These are phyloP conservation scores for Aplosporella prunicola DNA, from an alignment of 2,329 filamentous ascomycete species.

Conservation along the genomic window DNA sequence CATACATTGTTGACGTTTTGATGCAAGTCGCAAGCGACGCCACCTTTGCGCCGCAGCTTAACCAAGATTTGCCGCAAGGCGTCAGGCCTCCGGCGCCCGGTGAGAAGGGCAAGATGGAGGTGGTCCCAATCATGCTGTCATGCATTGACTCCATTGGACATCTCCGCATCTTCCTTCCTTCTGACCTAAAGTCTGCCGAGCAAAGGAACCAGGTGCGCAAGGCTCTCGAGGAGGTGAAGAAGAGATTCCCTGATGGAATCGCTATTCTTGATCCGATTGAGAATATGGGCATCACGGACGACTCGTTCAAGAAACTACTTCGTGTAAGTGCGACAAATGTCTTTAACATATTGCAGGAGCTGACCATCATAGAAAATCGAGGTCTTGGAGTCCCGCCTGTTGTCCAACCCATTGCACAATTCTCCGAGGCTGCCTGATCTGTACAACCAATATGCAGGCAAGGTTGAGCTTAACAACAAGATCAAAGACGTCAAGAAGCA, in stretches of 20 bases:
- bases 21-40: conserved; percentile 51
- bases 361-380: conserved; percentile 99
- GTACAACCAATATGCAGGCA: conserved; percentile 78
- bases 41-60: conserved; percentile 48
- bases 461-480: conserved; percentile 64
- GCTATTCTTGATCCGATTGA: conserved; percentile 86
- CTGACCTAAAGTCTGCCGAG: conserved; percentile 59
- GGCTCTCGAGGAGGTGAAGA: conserved; percentile 65
- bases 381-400: conserved; percentile 79
- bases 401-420: conserved; percentile 85
- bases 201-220: conserved; percentile 61
- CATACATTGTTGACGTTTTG: conserved; percentile 73
- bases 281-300: conserved; percentile 90
- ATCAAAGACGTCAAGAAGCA: conserved; percentile 85
- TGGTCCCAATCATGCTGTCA: conserved; percentile 76
- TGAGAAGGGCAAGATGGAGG: conserved; percentile 63
- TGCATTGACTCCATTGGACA: conserved; percentile 80
- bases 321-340: conserved; percentile 34
- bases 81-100: conserved; percentile 51
- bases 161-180: conserved; percentile 72
- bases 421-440: conserved; percentile 75
- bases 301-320: conserved; percentile 85
- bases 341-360: conserved; percentile 17
- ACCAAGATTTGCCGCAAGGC: conserved; percentile 55
- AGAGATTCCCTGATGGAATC: conserved; percentile 85